phyloP scores from a whole-genome alignment of 495 filamentous ascomycete species.

The Aspergillus baeticus region DNA sequence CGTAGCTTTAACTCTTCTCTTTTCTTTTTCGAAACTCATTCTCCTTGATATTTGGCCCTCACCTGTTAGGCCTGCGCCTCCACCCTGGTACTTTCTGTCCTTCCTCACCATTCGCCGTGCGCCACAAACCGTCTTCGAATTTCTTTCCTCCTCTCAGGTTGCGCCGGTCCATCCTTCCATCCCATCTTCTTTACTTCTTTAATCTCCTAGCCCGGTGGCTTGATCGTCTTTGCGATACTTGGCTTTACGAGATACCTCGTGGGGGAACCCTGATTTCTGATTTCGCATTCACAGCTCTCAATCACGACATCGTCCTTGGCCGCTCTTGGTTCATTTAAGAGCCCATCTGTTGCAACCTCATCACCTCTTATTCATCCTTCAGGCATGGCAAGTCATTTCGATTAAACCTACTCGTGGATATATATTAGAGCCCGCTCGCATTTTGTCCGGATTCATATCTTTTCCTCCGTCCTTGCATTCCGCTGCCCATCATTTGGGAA shows the following conservation, averaged over 20 bases:
- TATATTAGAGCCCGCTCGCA: not conserved
- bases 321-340: constrained; percentile 18
- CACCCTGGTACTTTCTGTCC: not conserved
- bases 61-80: not conserved
- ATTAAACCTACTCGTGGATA: not conserved
- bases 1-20: not conserved
- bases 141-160: not conserved
- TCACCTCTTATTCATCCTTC: constrained; percentile 6
- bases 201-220: not conserved
- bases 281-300: constrained; percentile 21
- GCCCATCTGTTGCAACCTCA: constrained; percentile 8
- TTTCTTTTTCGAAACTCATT: constrained; percentile 7
- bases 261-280: constrained; percentile 6
- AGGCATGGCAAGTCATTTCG: constrained; percentile 13
- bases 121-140: constrained; percentile 5
- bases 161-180: constrained; percentile 10
- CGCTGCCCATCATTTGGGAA: not conserved
- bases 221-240: not conserved
- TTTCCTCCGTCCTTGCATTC: not conserved
- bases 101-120: not conserved
- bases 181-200: constrained; percentile 23
- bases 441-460: not conserved
- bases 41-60: not conserved
- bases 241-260: constrained; percentile 1
- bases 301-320: constrained; percentile 31